phyloP scores from a whole-genome alignment of 169 alveolate species.

The Plasmodium vinckei region DNA sequence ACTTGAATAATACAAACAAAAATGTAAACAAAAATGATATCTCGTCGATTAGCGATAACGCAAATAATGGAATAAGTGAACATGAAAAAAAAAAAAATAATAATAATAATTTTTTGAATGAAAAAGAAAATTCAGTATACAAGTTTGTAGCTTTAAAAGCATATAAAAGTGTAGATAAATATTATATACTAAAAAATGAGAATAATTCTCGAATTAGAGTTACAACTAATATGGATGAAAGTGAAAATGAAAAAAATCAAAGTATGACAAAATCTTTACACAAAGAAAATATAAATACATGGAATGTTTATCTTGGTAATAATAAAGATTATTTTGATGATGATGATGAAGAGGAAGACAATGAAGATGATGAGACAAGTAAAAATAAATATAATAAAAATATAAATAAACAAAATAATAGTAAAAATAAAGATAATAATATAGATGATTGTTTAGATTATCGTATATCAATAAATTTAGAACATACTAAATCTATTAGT shows the following conservation, averaged over 20 bases:
- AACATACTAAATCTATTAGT: constrained; percentile 53
- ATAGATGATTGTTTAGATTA: constrained; percentile 39
- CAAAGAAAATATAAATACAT: constrained; percentile 60
- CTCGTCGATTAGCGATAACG: no score
- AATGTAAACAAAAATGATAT: neutral
- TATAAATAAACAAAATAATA: no score
- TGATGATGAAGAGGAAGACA: constrained; percentile 31
- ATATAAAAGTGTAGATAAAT: constrained; percentile 44
- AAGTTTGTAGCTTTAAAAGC: constrained; percentile 30
- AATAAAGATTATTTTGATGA: constrained; percentile 66
- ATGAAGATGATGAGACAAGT: constrained; percentile 2
- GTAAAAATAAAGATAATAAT: neutral
- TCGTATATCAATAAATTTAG: constrained; percentile 66
- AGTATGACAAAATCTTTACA: constrained; percentile 34
- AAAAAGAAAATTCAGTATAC: constrained; percentile 12
- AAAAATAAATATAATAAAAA: neutral
- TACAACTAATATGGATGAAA: constrained; percentile 36
- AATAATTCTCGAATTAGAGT: constrained; percentile 44
- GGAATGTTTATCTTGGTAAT: constrained; percentile 69
- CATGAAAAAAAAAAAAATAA: neutral
- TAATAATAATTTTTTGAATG: neutral
- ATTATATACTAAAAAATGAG: constrained; percentile 11
- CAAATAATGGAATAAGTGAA: neutral
- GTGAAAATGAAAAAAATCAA: constrained; percentile 9
- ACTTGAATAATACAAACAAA: neutral